These are phyloP conservation scores for Blastobotrys terrestris DNA, from an alignment of 805 yeast genomes.

Conservation along the genomic window DNA sequence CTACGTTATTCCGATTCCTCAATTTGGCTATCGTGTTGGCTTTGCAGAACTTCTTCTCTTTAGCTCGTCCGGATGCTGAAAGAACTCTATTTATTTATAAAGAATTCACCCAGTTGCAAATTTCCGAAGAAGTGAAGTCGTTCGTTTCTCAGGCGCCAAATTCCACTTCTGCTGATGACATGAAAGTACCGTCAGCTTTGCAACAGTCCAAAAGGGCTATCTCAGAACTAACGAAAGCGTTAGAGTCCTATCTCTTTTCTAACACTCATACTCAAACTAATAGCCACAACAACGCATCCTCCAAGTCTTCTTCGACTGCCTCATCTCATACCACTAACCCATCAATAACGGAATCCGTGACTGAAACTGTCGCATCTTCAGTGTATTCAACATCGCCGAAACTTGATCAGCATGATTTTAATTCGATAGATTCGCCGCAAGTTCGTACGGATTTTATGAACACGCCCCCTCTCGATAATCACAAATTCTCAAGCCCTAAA, in stretches of 20 bases:
- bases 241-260: constrained; percentile 15
- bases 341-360: not conserved
- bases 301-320: not conserved
- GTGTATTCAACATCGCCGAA: not conserved
- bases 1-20: constrained; percentile 14
- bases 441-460: not conserved
- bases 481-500: not conserved
- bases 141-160: constrained; percentile 13
- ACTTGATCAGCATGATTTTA: not conserved
- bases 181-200: constrained; percentile 12
- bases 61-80: constrained; percentile 16
- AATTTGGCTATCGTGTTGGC: constrained; percentile 10
- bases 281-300: not conserved
- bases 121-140: constrained; percentile 11
- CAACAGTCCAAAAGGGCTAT: constrained; percentile 7
- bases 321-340: not conserved
- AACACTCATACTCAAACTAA: not conserved
- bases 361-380: not conserved
- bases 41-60: constrained; percentile 14
- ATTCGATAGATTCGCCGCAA: not conserved
- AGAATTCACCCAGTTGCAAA: constrained; percentile 18
- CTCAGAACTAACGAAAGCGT: constrained; percentile 11
- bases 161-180: constrained; percentile 6
- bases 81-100: constrained; percentile 17
- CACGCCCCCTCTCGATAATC: not conserved